phyloP scores from a whole-genome alignment of 2,329 filamentous ascomycete genomes.

The Hymenoscyphus fructigenus region DNA sequence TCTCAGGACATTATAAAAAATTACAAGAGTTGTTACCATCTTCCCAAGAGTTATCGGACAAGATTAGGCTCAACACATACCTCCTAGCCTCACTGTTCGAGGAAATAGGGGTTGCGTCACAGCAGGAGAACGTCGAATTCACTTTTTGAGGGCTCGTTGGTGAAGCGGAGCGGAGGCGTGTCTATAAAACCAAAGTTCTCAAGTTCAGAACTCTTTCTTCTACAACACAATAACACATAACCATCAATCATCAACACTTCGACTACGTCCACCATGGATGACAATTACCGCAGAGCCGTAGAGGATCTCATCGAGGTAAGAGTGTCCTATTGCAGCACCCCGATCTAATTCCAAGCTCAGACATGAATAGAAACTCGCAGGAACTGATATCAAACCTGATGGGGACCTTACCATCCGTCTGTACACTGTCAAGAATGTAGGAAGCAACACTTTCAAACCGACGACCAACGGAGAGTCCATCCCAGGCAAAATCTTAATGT shows the following conservation, averaged over 20 bases:
- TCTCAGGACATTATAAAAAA: too few relatives aligned
- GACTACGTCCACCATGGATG: neutral
- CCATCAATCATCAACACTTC: neutral
- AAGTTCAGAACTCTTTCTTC: neutral
- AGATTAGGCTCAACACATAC: too few relatives aligned
- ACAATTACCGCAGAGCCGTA: neutral
- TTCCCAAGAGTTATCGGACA: too few relatives aligned
- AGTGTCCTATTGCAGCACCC: neutral
- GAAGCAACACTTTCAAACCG: neutral
- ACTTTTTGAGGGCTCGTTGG: neutral
- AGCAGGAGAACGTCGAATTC: neutral
- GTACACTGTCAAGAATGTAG: neutral
- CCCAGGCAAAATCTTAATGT: constrained; percentile 4
- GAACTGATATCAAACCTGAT: neutral
- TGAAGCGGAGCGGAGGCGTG: neutral
- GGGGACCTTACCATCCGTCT: constrained; percentile 4
- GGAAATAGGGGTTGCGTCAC: neutral
- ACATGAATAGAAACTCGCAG: neutral
- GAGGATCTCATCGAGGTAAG: neutral
- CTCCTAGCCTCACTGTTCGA: too few relatives aligned
- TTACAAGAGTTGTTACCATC: too few relatives aligned
- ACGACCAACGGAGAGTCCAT: neutral
- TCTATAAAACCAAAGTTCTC: neutral
- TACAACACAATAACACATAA: neutral
- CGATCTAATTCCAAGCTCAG: neutral